A percentile compares a stretch with the other conserved stretches of the same genome.
phyloP scores from a whole-genome alignment of 805 yeast genomes.

The Cyberlindnera japonica region DNA sequence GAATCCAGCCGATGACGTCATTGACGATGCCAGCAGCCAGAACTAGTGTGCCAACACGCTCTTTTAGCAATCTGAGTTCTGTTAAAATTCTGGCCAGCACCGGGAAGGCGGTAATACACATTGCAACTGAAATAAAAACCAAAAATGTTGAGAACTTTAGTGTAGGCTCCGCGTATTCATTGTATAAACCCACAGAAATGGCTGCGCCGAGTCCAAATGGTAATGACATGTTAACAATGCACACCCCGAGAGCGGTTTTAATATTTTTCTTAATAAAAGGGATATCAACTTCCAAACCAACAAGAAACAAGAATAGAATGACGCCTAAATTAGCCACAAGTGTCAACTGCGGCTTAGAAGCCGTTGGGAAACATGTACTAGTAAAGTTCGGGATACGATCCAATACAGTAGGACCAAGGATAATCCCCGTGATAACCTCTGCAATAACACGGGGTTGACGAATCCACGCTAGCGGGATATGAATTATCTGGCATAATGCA shows the following conservation, averaged over 20 bases:
- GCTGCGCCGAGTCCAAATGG: constrained; percentile 81
- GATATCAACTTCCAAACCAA: constrained; percentile 77
- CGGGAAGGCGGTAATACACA: constrained; percentile 84
- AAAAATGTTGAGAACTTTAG: constrained; percentile 67
- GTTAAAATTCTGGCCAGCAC: constrained; percentile 76
- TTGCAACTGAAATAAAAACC: constrained; percentile 80
- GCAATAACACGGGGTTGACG: constrained; percentile 81
- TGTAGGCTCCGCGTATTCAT: constrained; percentile 25
- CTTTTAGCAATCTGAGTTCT: constrained; percentile 65
- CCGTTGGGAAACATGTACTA: constrained; percentile 57
- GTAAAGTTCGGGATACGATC: constrained; percentile 72
- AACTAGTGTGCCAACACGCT: constrained; percentile 69
- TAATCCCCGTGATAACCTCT: constrained; percentile 73
- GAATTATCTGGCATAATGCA: constrained; percentile 53
- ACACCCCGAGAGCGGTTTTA: constrained; percentile 62
- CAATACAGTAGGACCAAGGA: constrained; percentile 71
- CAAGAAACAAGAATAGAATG: constrained; percentile 67
- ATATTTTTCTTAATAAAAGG: constrained; percentile 58
- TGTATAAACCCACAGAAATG: constrained; percentile 58
- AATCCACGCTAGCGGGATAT: constrained; percentile 54
- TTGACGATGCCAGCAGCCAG: constrained; percentile 80
- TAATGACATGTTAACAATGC: constrained; percentile 65
- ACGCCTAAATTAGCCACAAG: constrained; percentile 73
- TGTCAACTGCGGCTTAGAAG: constrained; percentile 59
- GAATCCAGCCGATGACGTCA: constrained; percentile 78